These are phyloP conservation scores for Lichtheimia hyalospora DNA, from an alignment of 371 early-diverging fungal species.

Conservation along the genomic window DNA sequence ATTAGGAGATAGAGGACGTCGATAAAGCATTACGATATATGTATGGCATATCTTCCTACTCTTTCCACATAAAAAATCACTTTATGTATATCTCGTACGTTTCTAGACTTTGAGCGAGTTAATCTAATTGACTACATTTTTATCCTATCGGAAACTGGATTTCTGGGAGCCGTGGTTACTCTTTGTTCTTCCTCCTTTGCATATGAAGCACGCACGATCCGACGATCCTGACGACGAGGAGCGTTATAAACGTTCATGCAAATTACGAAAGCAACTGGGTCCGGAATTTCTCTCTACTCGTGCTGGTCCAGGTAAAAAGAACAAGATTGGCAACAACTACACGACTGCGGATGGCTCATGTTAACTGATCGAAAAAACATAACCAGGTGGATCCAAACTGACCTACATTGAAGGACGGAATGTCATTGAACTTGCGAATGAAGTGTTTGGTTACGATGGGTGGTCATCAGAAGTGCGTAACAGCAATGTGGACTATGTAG, in stretches of 20 bases:
- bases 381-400: conserved; percentile 42
- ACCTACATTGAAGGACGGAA: conserved; percentile 94
- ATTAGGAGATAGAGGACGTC: too few species aligned
- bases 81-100: too few species aligned
- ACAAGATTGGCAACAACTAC: not conserved
- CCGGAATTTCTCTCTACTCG: conserved; percentile 13
- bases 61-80: too few species aligned
- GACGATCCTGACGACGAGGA: conserved; percentile 3
- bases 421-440: conserved; percentile 91
- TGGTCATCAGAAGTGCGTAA: conserved; percentile 89
- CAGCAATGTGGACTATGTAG: conserved; percentile 79
- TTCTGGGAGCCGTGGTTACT: too few species aligned
- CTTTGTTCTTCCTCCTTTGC: too few species aligned
- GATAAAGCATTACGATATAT: too few species aligned
- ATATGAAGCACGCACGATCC: too few species aligned
- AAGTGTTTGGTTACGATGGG: conserved; percentile 97
- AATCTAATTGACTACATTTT: too few species aligned
- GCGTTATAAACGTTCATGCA: not conserved
- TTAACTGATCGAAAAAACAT: not conserved
- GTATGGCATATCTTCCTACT: too few species aligned
- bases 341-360: not conserved
- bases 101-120: too few species aligned
- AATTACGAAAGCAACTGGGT: conserved; percentile 6
- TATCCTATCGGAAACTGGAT: too few species aligned
- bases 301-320: conserved; percentile 10